phyloP scores from a whole-genome alignment of 805 yeast genomes.

The Saccharomycopsis sp. region DNA sequence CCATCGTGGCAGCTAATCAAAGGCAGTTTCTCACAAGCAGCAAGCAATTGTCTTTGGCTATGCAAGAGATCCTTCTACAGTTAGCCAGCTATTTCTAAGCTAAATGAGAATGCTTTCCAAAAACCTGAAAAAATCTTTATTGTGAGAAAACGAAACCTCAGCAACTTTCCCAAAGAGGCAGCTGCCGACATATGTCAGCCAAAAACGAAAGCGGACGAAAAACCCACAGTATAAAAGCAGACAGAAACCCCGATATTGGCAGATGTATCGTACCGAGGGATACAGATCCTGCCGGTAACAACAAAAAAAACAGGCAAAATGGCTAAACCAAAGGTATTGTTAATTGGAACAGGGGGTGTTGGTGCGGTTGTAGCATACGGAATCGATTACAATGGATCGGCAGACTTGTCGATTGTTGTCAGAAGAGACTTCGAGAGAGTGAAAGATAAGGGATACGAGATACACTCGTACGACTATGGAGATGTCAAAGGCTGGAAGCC shows the following conservation, averaged over 20 bases:
- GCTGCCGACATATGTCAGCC: background rate
- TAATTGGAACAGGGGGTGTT: constrained; percentile 83
- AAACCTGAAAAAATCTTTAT: background rate
- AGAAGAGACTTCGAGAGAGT: constrained; percentile 59
- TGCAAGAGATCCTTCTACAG: no score
- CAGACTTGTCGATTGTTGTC: constrained; percentile 53
- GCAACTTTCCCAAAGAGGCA: background rate
- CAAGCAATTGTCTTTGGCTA: no score
- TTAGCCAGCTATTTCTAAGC: no score
- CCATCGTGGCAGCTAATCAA: background rate
- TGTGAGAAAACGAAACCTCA: background rate
- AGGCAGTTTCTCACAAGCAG: no score
- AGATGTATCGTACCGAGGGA: background rate
- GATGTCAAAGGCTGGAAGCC: constrained; percentile 49
- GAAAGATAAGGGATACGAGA: constrained; percentile 44
- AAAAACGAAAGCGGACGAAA: background rate
- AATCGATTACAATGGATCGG: constrained; percentile 40
- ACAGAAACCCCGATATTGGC: background rate
- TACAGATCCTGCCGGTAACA: no score
- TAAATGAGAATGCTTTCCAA: no score
- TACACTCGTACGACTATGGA: constrained; percentile 62
- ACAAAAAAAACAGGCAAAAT: background rate
- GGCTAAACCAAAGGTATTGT: constrained; percentile 36
- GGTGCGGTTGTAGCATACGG: constrained; percentile 73
- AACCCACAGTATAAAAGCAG: background rate